A percentile compares a stretch with the other conserved stretches of the same genome.
phyloP scores from a whole-genome alignment of 345 rosid genomes.

The Gossypium anomalum region DNA sequence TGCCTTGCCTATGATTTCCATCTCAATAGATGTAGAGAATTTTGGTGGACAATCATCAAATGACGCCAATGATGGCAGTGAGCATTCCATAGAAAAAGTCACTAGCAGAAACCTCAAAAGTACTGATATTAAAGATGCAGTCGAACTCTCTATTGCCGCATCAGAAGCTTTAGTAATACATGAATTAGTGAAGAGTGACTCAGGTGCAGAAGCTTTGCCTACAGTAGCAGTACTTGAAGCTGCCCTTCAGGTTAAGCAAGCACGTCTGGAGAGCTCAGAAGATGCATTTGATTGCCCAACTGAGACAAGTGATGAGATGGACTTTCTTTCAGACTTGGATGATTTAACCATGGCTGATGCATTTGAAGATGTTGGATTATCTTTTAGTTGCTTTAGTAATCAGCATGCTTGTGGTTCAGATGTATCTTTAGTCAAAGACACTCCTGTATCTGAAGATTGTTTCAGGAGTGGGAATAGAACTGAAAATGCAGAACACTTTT shows the following conservation, averaged over 20 bases:
- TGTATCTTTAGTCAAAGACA: constrained; percentile 45
- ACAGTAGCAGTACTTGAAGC: constrained; percentile 47
- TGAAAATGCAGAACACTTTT: constrained; percentile 7
- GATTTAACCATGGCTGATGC: constrained; percentile 45
- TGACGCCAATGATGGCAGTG: neutral
- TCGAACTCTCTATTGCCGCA: constrained; percentile 63
- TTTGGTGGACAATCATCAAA: constrained; percentile 1
- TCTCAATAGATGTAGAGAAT: constrained; percentile 13
- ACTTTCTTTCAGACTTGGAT: constrained; percentile 38
- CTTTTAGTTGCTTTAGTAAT: constrained; percentile 19
- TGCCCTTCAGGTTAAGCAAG: constrained; percentile 54
- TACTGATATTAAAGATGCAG: constrained; percentile 37
- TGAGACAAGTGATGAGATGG: constrained; percentile 32
- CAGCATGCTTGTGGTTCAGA: constrained; percentile 22
- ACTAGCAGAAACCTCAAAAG: constrained; percentile 21
- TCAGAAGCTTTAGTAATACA: constrained; percentile 63
- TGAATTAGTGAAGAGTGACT: constrained; percentile 38
- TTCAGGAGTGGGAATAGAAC: constrained; percentile 15
- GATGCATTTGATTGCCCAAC: constrained; percentile 19
- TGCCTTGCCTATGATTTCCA: constrained; percentile 12
- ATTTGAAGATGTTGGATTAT: constrained; percentile 50
- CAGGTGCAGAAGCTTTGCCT: constrained; percentile 30
- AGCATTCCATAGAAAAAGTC: constrained; percentile 19
- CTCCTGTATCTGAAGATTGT: constrained; percentile 32
- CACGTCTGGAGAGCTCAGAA: constrained; percentile 39